These are phyloP conservation scores for Spergularia bocconei DNA, from an alignment of 148 eudicot genomes.

Conservation along the genomic window DNA sequence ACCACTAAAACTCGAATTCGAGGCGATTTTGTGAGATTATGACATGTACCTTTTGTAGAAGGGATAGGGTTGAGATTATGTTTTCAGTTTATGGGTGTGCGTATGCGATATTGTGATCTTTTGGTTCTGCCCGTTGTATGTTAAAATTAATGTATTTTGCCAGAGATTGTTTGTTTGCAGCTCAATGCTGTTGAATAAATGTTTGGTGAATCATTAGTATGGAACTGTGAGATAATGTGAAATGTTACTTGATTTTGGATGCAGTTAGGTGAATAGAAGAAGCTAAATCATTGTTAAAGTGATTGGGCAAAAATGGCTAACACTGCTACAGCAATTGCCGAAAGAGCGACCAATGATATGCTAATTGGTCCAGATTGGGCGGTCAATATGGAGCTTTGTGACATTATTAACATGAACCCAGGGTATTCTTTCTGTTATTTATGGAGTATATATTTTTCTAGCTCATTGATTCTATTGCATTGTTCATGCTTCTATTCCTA, in stretches of 20 bases:
- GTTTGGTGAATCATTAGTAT: background rate
- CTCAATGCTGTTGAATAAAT: background rate
- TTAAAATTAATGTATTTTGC: background rate
- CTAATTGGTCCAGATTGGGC: conserved; percentile 93
- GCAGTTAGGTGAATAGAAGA: conserved; percentile 17
- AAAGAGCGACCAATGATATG: conserved; percentile 92
- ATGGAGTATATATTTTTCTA: background rate
- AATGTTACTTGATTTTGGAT: background rate
- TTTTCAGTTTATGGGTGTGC: background rate
- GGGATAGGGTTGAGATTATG: background rate
- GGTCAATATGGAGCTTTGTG: conserved; percentile 83
- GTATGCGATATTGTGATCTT: background rate
- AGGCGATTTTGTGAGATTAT: background rate
- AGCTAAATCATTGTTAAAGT: background rate
- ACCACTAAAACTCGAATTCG: background rate
- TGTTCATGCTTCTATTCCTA: background rate
- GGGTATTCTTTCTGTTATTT: conserved; percentile 47
- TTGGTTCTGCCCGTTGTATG: background rate
- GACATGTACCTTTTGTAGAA: background rate
- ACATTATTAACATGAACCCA: conserved; percentile 75
- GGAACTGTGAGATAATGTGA: background rate
- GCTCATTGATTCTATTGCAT: background rate
- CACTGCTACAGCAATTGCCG: conserved; percentile 65
- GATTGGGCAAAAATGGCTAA: conserved; percentile 47
- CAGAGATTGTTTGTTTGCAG: background rate